These are phyloP conservation scores for Fusarium proliferatum DNA, from an alignment of 2,329 filamentous ascomycete species.

Conservation along the genomic window DNA sequence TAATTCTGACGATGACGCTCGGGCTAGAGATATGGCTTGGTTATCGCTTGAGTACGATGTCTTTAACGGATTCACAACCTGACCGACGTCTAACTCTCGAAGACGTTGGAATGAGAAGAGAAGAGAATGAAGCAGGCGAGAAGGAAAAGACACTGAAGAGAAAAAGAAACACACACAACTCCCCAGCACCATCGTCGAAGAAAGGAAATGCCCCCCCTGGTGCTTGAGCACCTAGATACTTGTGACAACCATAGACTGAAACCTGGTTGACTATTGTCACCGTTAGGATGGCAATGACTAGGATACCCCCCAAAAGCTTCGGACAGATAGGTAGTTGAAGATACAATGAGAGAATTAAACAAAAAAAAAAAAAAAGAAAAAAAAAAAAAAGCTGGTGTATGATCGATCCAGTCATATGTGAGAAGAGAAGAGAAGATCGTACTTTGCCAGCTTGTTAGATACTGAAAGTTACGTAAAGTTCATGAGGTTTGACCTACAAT, in stretches of 20 bases:
- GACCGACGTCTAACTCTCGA: not conserved
- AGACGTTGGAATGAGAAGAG: too few species aligned
- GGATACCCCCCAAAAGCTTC: not conserved
- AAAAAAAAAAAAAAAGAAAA: not conserved
- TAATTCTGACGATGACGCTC: accelerated
- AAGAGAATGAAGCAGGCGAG: not conserved
- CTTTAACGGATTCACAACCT: not conserved
- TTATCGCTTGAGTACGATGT: not conserved
- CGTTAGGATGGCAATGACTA: not conserved
- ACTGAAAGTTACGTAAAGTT: too few species aligned
- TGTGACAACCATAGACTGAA: not conserved
- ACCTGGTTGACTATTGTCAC: not conserved
- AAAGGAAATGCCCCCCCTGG: not conserved
- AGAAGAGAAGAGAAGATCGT: not conserved
- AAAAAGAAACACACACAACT: not conserved
- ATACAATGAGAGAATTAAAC: not conserved
- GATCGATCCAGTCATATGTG: not conserved
- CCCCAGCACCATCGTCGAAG: not conserved
- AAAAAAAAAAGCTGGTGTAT: not conserved
- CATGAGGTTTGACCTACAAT: not conserved
- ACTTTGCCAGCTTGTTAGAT: not conserved
- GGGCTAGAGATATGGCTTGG: not conserved
- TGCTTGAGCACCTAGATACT: not conserved
- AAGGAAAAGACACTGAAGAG: not conserved
- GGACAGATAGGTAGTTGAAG: not conserved